These are phyloP conservation scores for Cercospora janseana DNA, from an alignment of 2,329 filamentous ascomycete species.

Conservation along the genomic window DNA sequence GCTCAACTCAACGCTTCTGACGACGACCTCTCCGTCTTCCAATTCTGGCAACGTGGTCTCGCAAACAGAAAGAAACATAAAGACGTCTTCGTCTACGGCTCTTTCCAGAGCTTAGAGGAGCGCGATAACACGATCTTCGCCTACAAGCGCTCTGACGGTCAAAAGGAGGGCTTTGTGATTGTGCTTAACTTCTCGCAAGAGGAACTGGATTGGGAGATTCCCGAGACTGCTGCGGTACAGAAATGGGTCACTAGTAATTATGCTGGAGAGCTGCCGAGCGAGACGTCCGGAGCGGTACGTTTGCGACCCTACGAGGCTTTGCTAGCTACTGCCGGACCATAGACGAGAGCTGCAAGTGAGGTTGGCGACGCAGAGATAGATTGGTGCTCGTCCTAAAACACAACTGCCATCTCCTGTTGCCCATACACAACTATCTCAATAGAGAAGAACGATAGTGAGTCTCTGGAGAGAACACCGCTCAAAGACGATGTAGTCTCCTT, in stretches of 20 bases:
- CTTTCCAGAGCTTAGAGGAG: slow-evolving; percentile 54
- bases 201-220: slow-evolving; percentile 37
- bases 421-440: too few species aligned
- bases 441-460: too few species aligned
- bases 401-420: too few species aligned
- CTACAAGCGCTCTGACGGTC: slow-evolving; percentile 35
- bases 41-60: slow-evolving; percentile 61
- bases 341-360: too few species aligned
- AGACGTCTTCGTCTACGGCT: slow-evolving; percentile 61
- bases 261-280: slow-evolving; percentile 27
- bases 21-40: slow-evolving; percentile 50
- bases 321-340: slow-evolving; percentile 28
- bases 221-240: slow-evolving; percentile 33
- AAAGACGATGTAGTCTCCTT: too few species aligned
- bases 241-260: slow-evolving; percentile 41
- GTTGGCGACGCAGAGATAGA: too few species aligned
- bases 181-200: slow-evolving; percentile 40
- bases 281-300: slow-evolving; percentile 30
- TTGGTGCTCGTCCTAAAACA: too few species aligned
- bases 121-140: slow-evolving; percentile 59
- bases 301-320: slow-evolving; percentile 39
- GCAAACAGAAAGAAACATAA: slow-evolving; percentile 55
- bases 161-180: slow-evolving; percentile 35
- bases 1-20: slow-evolving; percentile 45
- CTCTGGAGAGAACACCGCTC: too few species aligned